Conservation (phyloP, 2,329 filamentous ascomycete species). For the Fusarium xyrophilum region DNA sequence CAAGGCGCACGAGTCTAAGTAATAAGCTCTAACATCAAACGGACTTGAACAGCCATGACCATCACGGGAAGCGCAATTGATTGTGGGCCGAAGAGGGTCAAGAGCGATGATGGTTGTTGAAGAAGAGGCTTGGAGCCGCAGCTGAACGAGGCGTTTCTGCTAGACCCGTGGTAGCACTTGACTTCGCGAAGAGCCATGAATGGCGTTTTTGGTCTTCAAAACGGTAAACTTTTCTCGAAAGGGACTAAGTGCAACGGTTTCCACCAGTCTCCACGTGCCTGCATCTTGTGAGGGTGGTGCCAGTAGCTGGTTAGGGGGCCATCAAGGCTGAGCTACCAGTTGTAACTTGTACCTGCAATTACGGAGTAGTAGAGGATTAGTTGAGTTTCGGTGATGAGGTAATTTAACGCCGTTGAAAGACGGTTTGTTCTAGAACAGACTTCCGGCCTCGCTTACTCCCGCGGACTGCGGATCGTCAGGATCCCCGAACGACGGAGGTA, state of each 20-base stretch:
- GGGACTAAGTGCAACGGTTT: slow-evolving; percentile 36
- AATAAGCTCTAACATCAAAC: slow-evolving; percentile 4
- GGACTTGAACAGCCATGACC: neutral
- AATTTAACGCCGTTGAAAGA: slow-evolving; percentile 17
- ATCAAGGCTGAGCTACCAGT: slow-evolving; percentile 13
- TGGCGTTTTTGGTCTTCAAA: slow-evolving; percentile 20
- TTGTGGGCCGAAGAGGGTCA: slow-evolving; percentile 1
- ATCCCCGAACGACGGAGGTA: neutral
- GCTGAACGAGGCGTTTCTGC: slow-evolving; percentile 26
- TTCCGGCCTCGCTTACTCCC: slow-evolving; percentile 21
- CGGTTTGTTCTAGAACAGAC: slow-evolving; percentile 1
- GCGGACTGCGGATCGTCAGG: slow-evolving; percentile 11
- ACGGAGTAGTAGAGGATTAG: neutral
- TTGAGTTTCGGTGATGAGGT: neutral
- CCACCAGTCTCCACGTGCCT: slow-evolving; percentile 37
- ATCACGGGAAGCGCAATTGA: slow-evolving; percentile 4
- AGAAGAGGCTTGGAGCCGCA: slow-evolving; percentile 21
- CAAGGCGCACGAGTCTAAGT: slow-evolving; percentile 17
- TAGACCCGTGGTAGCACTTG: slow-evolving; percentile 6
- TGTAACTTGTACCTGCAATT: neutral
- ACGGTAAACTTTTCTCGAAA: slow-evolving; percentile 34
- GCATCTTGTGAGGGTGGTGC: slow-evolving; percentile 23
- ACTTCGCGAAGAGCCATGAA: slow-evolving; percentile 1
- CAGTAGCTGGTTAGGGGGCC: slow-evolving; percentile 10
- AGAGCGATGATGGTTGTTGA: neutral